phyloP scores from a whole-genome alignment of 106 monocot species.

The Dioscorea alata region DNA sequence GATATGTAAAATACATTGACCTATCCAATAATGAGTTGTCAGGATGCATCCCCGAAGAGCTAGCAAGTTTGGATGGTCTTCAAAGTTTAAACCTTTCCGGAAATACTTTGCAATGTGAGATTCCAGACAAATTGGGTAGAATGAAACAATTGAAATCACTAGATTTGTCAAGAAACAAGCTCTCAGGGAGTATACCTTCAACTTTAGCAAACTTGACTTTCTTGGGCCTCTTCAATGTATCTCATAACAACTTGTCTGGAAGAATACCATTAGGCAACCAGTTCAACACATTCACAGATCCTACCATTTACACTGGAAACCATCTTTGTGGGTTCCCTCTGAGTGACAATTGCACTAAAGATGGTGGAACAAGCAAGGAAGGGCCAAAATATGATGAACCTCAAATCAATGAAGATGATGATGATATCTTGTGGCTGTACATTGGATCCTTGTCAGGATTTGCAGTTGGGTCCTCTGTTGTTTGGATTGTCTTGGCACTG shows the following conservation, averaged over 20 bases:
- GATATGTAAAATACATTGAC: conserved; percentile 1
- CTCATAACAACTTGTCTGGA: conserved; percentile 25
- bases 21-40: conserved; percentile 11
- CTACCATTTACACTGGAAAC: conserved; percentile 24
- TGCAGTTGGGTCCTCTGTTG: not conserved
- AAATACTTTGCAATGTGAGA: conserved; percentile 14
- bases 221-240: conserved; percentile 26
- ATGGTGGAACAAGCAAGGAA: no score
- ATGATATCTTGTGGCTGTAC: not conserved
- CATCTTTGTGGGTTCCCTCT: conserved; percentile 24
- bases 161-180: conserved; percentile 23
- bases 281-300: conserved; percentile 2
- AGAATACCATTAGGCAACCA: conserved; percentile 23
- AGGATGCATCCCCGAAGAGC: conserved; percentile 7
- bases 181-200: conserved; percentile 23
- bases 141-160: conserved; percentile 12
- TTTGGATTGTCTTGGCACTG: not conserved
- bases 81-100: conserved; percentile 18
- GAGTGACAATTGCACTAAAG: not conserved
- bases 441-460: conserved; percentile 4
- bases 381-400: not conserved
- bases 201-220: conserved; percentile 6
- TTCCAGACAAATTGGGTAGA: conserved; percentile 10
- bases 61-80: conserved; percentile 3
- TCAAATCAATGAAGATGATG: not conserved